Evolutionary conservation across 768 basidiomycete genomes (phyloP).

Genomic region (Panaeolus cyanescens): DNA sequence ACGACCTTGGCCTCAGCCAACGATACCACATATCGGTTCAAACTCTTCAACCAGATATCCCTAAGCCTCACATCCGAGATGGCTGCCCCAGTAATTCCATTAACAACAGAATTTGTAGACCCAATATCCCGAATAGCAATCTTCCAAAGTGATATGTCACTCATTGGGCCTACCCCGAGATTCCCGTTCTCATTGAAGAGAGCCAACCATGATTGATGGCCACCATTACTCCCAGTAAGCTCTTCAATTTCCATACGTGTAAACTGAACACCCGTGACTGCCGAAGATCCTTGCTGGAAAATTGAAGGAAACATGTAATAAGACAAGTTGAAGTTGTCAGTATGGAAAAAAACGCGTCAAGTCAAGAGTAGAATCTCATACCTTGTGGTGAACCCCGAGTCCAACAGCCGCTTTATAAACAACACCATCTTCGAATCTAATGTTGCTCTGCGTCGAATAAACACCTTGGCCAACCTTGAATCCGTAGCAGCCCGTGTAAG

Average conservation of each 20-base stretch:
- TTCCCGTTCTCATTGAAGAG: neutral
- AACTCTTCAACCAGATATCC: conserved; percentile 1
- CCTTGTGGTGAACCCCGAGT: conserved; percentile 1
- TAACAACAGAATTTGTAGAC: neutral
- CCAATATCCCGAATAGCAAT: neutral
- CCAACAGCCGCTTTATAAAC: neutral
- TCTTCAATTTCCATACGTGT: neutral
- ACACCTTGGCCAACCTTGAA: neutral
- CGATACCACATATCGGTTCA: neutral
- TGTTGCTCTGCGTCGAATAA: neutral
- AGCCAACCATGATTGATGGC: neutral
- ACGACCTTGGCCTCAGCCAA: neutral
- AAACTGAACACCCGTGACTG: neutral
- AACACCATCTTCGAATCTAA: neutral
- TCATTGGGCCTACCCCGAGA: neutral
- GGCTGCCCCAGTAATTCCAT: neutral
- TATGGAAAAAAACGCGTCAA: neutral
- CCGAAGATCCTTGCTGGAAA: neutral
- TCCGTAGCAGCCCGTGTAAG: neutral
- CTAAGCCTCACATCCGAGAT: neutral
- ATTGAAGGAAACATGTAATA: neutral
- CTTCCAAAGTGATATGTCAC: neutral
- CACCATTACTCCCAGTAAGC: neutral
- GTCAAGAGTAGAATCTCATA: neutral
- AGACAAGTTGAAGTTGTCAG: neutral